These are phyloP conservation scores for Hydnomerulius pinastri DNA, from an alignment of 768 basidiomycete genomes.

Conservation along the genomic window DNA sequence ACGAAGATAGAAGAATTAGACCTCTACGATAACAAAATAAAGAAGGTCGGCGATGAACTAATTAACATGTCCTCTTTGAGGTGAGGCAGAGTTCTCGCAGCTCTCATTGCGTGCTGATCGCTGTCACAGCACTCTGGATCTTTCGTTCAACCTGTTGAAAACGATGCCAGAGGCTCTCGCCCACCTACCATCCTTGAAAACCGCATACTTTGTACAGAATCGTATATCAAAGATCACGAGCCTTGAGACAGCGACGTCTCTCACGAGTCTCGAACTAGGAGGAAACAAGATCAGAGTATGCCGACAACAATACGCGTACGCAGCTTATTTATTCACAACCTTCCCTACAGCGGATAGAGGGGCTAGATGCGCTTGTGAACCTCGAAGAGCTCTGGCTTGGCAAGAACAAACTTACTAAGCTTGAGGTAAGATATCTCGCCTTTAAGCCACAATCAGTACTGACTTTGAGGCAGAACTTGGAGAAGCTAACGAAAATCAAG, in stretches of 20 bases:
- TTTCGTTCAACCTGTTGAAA: slow-evolving; percentile 92
- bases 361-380: slow-evolving; percentile 74
- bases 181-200: slow-evolving; percentile 61
- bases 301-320: not conserved
- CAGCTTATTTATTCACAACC: not conserved
- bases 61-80: slow-evolving; percentile 53
- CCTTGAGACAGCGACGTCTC: slow-evolving; percentile 54
- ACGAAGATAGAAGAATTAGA: slow-evolving; percentile 84
- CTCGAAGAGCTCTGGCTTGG: slow-evolving; percentile 96
- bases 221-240: slow-evolving; percentile 80
- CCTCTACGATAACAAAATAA: slow-evolving; percentile 94
- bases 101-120: not conserved
- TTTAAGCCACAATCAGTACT: not conserved
- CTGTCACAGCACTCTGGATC: slow-evolving; percentile 69
- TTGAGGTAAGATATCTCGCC: slow-evolving; percentile 59
- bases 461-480: slow-evolving; percentile 57
- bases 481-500: slow-evolving; percentile 67
- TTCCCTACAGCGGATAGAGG: slow-evolving; percentile 77
- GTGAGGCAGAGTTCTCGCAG: slow-evolving; percentile 40
- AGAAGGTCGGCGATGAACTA: slow-evolving; percentile 67
- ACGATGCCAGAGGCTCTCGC: slow-evolving; percentile 64
- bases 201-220: slow-evolving; percentile 96
- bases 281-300: slow-evolving; percentile 89
- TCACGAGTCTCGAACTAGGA: slow-evolving; percentile 88
- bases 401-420: slow-evolving; percentile 92